These are phyloP conservation scores for Cucumis sativus DNA, from an alignment of 306 rosid genomes.

Conservation along the genomic window DNA sequence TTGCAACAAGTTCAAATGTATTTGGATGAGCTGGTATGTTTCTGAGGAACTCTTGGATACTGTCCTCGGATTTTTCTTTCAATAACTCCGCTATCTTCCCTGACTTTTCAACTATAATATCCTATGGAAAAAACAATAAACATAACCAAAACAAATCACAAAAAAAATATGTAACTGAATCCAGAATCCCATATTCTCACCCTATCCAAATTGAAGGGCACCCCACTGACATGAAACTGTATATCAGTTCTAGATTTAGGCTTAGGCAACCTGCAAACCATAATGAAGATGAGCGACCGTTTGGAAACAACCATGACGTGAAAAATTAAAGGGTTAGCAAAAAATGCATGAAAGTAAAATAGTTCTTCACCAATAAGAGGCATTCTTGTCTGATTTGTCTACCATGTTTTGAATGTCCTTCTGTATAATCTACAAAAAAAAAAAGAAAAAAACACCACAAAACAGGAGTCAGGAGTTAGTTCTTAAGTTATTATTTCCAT, in stretches of 20 bases:
- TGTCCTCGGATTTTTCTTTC: slow-evolving; percentile 11
- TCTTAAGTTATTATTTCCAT: neutral
- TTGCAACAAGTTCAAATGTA: slow-evolving; percentile 28
- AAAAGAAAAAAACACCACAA: neutral
- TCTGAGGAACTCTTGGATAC: slow-evolving; percentile 18
- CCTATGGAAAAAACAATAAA: slow-evolving; percentile 9
- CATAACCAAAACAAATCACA: neutral
- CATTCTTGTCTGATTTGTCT: neutral
- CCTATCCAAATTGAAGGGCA: slow-evolving; percentile 10
- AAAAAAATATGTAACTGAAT: neutral
- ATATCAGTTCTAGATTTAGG: slow-evolving; percentile 10
- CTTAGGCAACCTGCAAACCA: slow-evolving; percentile 18
- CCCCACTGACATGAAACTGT: slow-evolving; percentile 17
- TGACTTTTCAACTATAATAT: slow-evolving; percentile 33
- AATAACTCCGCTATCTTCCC: slow-evolving; percentile 21
- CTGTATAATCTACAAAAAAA: neutral
- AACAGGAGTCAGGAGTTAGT: neutral
- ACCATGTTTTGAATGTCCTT: neutral
- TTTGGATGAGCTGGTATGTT: slow-evolving; percentile 20
- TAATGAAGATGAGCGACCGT: neutral
- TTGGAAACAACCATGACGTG: neutral
- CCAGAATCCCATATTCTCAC: slow-evolving; percentile 14
- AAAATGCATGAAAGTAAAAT: neutral
- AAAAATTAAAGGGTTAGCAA: neutral
- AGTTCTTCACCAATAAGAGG: neutral